Base-by-base conservation (phyloP, 2,329 filamentous ascomycete species). In the Penicillium sp. region DNA sequence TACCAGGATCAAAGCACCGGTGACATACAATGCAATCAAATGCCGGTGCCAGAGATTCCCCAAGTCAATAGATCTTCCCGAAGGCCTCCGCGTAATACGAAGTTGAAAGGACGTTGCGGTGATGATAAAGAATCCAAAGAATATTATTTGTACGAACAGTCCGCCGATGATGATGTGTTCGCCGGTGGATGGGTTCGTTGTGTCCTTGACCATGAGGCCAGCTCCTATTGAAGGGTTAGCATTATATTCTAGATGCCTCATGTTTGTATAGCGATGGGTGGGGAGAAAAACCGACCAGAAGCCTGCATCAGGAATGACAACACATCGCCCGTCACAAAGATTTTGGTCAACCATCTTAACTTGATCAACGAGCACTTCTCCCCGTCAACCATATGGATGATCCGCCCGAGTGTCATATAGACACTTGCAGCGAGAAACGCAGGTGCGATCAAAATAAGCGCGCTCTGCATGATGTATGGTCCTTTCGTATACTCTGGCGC, bases 261-360 rank as follows among this genome's bases (percentile, higher is more conserved):
- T 11, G 7, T 6, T n/a, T 3, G 2, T 7, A 34, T 4, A 25
- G 22, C 22, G 2, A 25, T 11, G 4, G 33, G n/a, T 16, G 14
- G 9, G n/a, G 14, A 11, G n/a, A 13, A n/a, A 12, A n/a, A 41
- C 50, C 13, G 49, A 64, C 61, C 64, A 4, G 63, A 62, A 3
- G 63, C 60, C 45, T 68, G 64, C 59, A 66, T 66, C 18, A 66
- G 29, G 46, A 68, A 66, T 2, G 65, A 68, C 1, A 68, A 19
- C 1, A 68, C 63, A 40, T 68, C 65, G 1, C 64, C 63, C 4
- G 54, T n/a, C 1, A 68, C 65, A 33, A 68, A 68, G 36, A 61
- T 59, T 45, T 63, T 64, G 3, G 64, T 66, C 35, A 66, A 33
- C 54, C 58, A 65, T 13, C 45, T 50, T 3, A 61, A 40, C 1